Base-by-base conservation (phyloP, 1,284 basidiomycete genomes). In the Leccinum fallax region DNA sequence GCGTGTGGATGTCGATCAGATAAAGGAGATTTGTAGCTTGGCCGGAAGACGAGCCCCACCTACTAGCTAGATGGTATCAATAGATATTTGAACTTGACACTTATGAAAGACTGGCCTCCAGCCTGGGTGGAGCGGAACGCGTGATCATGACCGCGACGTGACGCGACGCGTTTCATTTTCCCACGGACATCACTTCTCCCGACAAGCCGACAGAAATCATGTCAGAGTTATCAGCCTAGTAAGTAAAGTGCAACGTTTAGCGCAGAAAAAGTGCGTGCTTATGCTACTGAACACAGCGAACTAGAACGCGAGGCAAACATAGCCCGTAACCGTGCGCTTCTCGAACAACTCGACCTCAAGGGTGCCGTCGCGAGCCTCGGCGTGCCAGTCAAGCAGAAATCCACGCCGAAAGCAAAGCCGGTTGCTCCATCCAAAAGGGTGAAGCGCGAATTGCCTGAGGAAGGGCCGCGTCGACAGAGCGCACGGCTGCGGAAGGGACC, bases 261-360 rank as follows among this genome's bases (percentile, higher is more conserved):
- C 26, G n/a, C 26, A 16, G 9, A 4, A 21, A 21, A 21, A 11
- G 26, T 11, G 46, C 21, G 4, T 48, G 21, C 58, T 62, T 24
- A 70, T 19, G 2, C 19, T 7, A n/a, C 16, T 28, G 13, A 4
- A n/a, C 55, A 15, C 65, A 92, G 90, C 69, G 91, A 93, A 75
- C 76, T 82, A 36, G 87, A 91, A 68, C 86, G 91, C 15, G 85
- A 89, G 69, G 86, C 85, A 8, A 93, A 92, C 68, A 92, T 93
- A 57, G 89, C 88, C 11, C 83, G 89, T 54, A 93, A 93, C 71
- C 85, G 83, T 49, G 88, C 85, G 10, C 78, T 93, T 8, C 80
- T 93, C 36, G 86, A 88, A 62, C 76, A 89, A 68, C 82, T 93
- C 24, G 84, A 89, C 19, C 77, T 93, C 36, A 83, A 85, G 65